These are phyloP conservation scores for Scorias spongiosa DNA, from an alignment of 2,329 filamentous ascomycete genomes.

Conservation along the genomic window DNA sequence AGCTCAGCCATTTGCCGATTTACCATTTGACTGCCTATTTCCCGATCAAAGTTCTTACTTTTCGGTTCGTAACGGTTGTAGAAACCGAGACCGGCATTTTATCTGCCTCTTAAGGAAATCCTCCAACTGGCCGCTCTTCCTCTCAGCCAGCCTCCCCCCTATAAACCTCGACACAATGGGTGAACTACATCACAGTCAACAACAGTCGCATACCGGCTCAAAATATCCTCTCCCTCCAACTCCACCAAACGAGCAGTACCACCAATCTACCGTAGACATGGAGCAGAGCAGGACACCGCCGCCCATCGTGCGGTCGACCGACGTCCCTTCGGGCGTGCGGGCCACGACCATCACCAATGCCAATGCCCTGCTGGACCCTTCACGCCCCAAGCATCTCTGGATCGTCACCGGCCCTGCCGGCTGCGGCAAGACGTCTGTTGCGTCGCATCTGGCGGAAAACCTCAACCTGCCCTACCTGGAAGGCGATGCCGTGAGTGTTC, in stretches of 20 bases:
- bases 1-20: too few species aligned
- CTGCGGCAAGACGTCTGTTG: constrained; percentile 39
- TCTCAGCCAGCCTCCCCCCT: too few species aligned
- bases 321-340: background rate
- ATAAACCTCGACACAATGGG: too few species aligned
- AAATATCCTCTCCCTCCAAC: background rate
- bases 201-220: too few species aligned
- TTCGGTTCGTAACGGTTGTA: too few species aligned
- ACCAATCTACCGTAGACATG: background rate
- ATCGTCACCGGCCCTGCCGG: constrained; percentile 39
- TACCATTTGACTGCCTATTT: too few species aligned
- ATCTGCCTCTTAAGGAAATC: too few species aligned
- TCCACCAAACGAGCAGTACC: background rate
- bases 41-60: too few species aligned
- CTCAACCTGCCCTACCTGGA: constrained; percentile 34
- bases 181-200: too few species aligned
- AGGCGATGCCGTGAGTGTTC: constrained; percentile 33
- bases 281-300: background rate
- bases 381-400: constrained; percentile 29
- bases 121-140: too few species aligned
- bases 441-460: constrained; percentile 28
- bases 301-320: background rate
- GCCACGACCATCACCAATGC: background rate
- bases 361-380: background rate
- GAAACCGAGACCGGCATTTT: too few species aligned